Evolutionary conservation across 148 eudicot species (phyloP).

Genomic region (Vaccinium myrtillus): DNA sequence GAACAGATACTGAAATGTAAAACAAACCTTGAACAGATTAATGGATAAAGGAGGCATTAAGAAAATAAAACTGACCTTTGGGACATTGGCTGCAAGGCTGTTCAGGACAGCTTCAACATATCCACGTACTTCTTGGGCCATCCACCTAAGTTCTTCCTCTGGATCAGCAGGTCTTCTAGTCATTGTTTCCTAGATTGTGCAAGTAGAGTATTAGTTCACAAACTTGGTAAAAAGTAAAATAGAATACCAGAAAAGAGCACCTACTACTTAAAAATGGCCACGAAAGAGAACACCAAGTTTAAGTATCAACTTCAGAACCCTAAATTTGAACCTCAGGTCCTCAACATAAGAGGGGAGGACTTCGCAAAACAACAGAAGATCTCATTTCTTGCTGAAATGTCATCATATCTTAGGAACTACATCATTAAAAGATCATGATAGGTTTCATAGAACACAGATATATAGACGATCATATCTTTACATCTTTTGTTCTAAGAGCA

Average conservation of each 20-base stretch:
- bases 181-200: slow-evolving; percentile 72
- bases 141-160: slow-evolving; percentile 96
- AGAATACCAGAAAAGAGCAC: not conserved
- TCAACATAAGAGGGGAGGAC: not conserved
- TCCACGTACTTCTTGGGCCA: slow-evolving; percentile 97
- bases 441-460: not conserved
- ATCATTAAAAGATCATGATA: not conserved
- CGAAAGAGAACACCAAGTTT: not conserved
- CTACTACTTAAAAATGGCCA: not conserved
- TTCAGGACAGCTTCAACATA: slow-evolving; percentile 95
- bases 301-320: not conserved
- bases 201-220: slow-evolving; percentile 12
- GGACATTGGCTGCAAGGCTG: slow-evolving; percentile 97
- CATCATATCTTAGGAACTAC: not conserved
- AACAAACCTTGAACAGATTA: not conserved
- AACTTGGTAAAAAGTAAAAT: slow-evolving; percentile 9
- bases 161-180: slow-evolving; percentile 94
- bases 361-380: not conserved
- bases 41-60: not conserved
- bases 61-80: slow-evolving; percentile 54
- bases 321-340: not conserved
- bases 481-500: not conserved
- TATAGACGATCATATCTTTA: not conserved
- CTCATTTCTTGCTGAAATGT: not conserved
- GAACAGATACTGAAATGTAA: slow-evolving; percentile 7